Evolutionary conservation across 2,329 filamentous ascomycete genomes (phyloP), one percentile per base, ranked within the genome.

Genomic region (Fusarium concolor): DNA sequence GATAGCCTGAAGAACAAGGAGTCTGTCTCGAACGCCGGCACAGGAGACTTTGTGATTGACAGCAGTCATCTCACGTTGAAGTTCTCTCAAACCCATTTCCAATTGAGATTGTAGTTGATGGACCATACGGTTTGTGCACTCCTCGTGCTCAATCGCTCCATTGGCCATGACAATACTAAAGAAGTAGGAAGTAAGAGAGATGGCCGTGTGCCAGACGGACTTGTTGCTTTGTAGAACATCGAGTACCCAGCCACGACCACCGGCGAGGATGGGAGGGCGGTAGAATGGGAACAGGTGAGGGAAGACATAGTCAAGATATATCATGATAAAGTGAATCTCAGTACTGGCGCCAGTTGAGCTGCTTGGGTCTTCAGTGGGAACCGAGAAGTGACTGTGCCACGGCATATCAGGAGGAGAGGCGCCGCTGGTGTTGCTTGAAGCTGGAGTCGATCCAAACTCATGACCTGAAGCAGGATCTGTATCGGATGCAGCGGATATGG

Each of bases 271-370:
- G 4, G 81, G 79, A 1, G 88, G 88, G 4, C 82, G 82, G 75
- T 90, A 90, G 73, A 89, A 87, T 4, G 89, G 89, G 71, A 87
- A 90, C 2, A 90, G 77, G 67, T 89, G 86, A 3, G 88, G 87
- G 63, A 90, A 84, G 20, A 89, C 81, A 65, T 87, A 84, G 74
- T 90, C 88, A 44, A 90, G 79, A 71, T 89, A 90, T 57, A 87
- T 82, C 83, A 87, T 87, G 57, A 86, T 76, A 42, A 84, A 81
- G 71, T 81, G 78, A 1, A 81, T 70, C 52, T 79, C 76, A n/a
- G 74, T 72, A 29, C 75, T 76, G 10, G 69, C 67, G 3, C 69
- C 72, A 14, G 53, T 50, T 46, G 73, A 61, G 22, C 52, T 64
- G 39, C 66, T 61, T 4, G 45, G 29, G 28, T 77, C 74, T 8